A percentile compares a stretch with the other conserved stretches of the same genome.
Conservation (phyloP, 1,284 basidiomycete species). For the Tylopilus sp. region DNA sequence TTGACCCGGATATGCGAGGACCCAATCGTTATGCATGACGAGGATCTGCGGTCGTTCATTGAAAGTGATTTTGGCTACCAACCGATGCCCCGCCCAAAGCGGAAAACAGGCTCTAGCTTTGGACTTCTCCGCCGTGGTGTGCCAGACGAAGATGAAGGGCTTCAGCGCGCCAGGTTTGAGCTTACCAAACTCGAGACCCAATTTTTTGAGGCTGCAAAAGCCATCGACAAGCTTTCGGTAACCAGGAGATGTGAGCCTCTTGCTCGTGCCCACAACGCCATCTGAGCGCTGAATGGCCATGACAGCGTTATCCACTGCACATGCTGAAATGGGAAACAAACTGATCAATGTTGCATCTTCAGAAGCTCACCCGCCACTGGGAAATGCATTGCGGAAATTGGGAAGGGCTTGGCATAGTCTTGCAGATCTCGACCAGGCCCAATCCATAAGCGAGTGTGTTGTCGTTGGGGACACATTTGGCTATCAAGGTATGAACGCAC, state of each 20-base stretch:
- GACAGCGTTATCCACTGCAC: slow-evolving; percentile 70
- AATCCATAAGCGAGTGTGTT: slow-evolving; percentile 88
- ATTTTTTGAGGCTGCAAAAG: slow-evolving; percentile 86
- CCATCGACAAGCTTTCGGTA: slow-evolving; percentile 79
- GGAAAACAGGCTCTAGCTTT: slow-evolving; percentile 68
- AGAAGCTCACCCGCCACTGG: slow-evolving; percentile 79
- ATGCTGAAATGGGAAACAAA: slow-evolving; percentile 87
- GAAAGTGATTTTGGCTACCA: slow-evolving; percentile 96
- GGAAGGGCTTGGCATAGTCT: slow-evolving; percentile 84
- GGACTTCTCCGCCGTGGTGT: slow-evolving; percentile 68
- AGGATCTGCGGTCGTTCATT: slow-evolving; percentile 88
- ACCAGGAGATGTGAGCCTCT: slow-evolving; percentile 67
- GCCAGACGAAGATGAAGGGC: slow-evolving; percentile 81
- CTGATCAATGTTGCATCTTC: slow-evolving; percentile 84
- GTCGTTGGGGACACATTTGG: slow-evolving; percentile 88
- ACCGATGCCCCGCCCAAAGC: slow-evolving; percentile 71
- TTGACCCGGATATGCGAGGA: slow-evolving; percentile 87
- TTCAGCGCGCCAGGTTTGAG: slow-evolving; percentile 86
- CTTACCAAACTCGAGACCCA: slow-evolving; percentile 86
- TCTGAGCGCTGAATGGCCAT: neutral
- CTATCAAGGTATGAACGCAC: slow-evolving; percentile 93
- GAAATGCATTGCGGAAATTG: slow-evolving; percentile 77
- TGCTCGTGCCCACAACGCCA: neutral
- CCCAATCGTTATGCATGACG: slow-evolving; percentile 80
- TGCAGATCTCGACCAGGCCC: slow-evolving; percentile 81